Base-by-base conservation (phyloP, 2,329 filamentous ascomycete genomes). In the Alternaria triticina region DNA sequence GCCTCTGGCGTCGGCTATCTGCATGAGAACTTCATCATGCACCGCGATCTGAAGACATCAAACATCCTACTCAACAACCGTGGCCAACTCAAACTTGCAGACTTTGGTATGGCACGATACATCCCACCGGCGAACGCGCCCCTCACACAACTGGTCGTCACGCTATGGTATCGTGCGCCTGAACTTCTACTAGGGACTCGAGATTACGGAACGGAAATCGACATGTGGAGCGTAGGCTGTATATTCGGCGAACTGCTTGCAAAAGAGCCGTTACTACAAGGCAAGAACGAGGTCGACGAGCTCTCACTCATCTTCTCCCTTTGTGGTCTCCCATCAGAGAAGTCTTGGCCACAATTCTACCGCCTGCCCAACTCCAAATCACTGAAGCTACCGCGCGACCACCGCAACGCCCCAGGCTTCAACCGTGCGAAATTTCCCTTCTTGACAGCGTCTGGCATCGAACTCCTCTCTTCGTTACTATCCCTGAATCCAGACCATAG, bases 51-150 rank as follows among this genome's bases (percentile, higher is more conserved):
- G 23, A 80, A 80, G 46, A 80, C 77, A 4, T 77, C 75, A 5
- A 80, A 79, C 45, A 89, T 99, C 50, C 89, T 99, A 50, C 91
- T 99, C 82, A 96, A 93, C 83, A 98, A 98, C 83, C 92, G 94
- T 49, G 96, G 96, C 49, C 90, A 92, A 78, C 90, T 99, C 80
- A 97, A 97, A 81, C 90, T 99, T 68, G 96, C 96, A 64, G 96
- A 99, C 81, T 99, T 99, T 77, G 96, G 96, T 79, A 97, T 99
- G 93, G 95, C 96, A 4, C 88, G 96, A 27, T 96, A 96, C 82
- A 91, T 92, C 59, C 91, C 91, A 54, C 74, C 76, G 3, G 44
- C 70, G 5, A 89, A 93, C 70, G 94, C 95, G 5, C 85, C 89
- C 1, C 86, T 98, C 64, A 98, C 96, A 3, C 91, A 95, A 77